Evolutionary conservation across 169 alveolate species (phyloP).

Genomic region (Amoebophrya sp.): DNA sequence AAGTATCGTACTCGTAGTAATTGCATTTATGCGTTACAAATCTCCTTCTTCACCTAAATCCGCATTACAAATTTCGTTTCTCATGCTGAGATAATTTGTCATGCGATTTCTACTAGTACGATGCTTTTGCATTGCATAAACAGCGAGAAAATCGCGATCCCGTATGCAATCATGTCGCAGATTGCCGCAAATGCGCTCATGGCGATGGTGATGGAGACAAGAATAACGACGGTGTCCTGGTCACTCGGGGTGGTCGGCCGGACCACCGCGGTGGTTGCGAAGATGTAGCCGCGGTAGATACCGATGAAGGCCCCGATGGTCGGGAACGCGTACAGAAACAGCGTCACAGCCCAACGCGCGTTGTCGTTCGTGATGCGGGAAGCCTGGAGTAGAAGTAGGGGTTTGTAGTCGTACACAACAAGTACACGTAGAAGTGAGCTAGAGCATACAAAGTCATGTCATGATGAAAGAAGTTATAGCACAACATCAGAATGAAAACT

Average conservation of each 20-base stretch:
- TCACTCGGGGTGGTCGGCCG: no score
- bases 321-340: neutral
- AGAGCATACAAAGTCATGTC: no score
- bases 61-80: no score
- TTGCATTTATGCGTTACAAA: no score
- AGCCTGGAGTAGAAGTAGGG: neutral
- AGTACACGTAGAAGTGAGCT: no score
- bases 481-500: neutral
- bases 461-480: neutral
- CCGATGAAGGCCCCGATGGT: neutral
- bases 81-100: no score
- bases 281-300: neutral
- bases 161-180: neutral
- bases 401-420: no score
- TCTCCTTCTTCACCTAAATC: no score
- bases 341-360: neutral
- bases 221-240: neutral
- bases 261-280: neutral
- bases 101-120: no score
- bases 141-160: neutral
- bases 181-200: neutral
- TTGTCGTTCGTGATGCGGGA: neutral
- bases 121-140: no score
- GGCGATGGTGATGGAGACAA: neutral
- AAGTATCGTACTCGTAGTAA: no score